Evolutionary conservation across 2,329 filamentous ascomycete species (phyloP), one percentile per base, ranked within the genome.

Genomic region (Emergomyces orientalis): DNA sequence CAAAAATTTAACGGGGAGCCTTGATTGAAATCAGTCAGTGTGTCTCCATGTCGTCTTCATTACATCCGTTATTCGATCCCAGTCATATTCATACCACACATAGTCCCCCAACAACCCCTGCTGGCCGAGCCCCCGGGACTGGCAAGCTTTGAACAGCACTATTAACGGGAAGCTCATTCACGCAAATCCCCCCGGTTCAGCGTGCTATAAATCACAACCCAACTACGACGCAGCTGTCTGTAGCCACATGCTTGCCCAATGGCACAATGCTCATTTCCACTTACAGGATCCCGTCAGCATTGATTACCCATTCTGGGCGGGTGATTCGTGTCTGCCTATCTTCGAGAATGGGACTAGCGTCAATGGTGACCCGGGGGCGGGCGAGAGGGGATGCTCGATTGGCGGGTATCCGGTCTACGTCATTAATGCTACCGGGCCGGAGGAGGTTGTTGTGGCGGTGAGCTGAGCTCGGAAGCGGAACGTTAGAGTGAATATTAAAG

Each of bases 131-230:
- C 30, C 65, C 0, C 52, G 67, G 0, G 70, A 72, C 2, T 87
- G 84, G 84, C 65, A 72, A 5, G 61, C 67, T 0, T 78, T 87
- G 59, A 85, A 86, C 67, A 60, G 68, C 14, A 79, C 82, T 1
- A 73, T 86, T 1, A 72, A 73, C 22, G 82, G 81, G 0, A 73
- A 72, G 3, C 72, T 87, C 43, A 74, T 86, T 51, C 75, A 77
- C 14, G 84, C 80, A 0, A 71, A 79, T 1, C 84, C 84, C 0
- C 67, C 84, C 3, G 84, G 77, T 0, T 70, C 78, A 1, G 73
- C 78, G 0, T 86, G 84, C 67, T 58, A 37, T 39, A 32, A 32
- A 37, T 25, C 30, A 9, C 39, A 32, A 17, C 30, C 55, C 8
- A 41, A 39, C 55, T 58, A 37, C 32, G 39, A 58, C 32, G 6